A percentile compares a stretch with the other conserved stretches of the same genome.
Conservation (phyloP, 1,284 basidiomycete species). For the Meripilus lineatus region DNA sequence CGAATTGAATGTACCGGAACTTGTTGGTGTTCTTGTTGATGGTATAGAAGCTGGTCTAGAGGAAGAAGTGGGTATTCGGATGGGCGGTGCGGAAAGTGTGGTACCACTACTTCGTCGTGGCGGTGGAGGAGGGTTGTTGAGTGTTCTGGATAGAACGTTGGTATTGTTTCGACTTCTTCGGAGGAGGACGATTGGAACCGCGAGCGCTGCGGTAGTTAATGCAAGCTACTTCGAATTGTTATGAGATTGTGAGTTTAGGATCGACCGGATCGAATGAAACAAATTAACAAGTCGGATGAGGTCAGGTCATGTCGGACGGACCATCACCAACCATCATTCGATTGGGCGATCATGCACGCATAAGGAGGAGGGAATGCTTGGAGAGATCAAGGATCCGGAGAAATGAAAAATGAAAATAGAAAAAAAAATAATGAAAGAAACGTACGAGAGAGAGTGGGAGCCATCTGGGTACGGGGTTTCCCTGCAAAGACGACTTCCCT, state of each 20-base stretch:
- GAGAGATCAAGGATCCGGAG: no score
- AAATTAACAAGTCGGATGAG: no score
- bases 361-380: no score
- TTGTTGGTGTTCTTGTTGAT: not conserved
- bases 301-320: no score
- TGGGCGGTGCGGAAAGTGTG: not conserved
- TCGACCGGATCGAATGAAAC: no score
- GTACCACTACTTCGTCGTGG: constrained; percentile 18
- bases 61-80: constrained; percentile 1
- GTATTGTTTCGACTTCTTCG: constrained; percentile 29
- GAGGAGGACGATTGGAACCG: constrained; percentile 30
- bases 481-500: constrained; percentile 8
- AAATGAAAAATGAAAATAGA: not conserved
- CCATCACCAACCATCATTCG: no score
- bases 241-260: no score
- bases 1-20: not conserved
- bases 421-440: not conserved
- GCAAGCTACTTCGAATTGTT: constrained; percentile 30
- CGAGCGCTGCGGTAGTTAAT: constrained; percentile 32
- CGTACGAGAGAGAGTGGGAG: constrained; percentile 23
- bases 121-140: constrained; percentile 24
- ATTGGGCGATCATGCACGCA: no score
- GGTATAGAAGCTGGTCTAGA: constrained; percentile 1
- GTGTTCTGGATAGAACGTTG: constrained; percentile 13
- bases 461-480: constrained; percentile 25